Percentiles rank a stretch among this genome's conserved stretches.
Conservation (phyloP, 1,139 yeast genomes). For the Tardiomyces depauwii region DNA sequence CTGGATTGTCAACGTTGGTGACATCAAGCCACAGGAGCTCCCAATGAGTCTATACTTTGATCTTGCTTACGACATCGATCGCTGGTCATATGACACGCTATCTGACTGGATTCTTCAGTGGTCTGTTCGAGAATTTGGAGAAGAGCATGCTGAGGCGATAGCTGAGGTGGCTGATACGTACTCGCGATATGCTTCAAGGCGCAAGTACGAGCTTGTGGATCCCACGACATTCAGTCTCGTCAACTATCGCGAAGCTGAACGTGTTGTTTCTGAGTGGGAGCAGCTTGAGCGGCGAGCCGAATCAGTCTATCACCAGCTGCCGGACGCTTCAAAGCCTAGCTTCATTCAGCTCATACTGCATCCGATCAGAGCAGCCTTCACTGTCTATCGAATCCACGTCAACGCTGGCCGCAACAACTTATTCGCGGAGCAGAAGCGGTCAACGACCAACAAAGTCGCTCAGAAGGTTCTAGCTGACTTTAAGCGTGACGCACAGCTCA, state of each 20-base stretch:
- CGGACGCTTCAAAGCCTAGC: constrained; percentile 5
- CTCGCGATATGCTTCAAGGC: constrained; percentile 10
- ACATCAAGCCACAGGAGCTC: constrained; percentile 12
- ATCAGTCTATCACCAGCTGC: not conserved
- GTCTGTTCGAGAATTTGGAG: constrained; percentile 10
- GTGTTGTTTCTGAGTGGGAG: constrained; percentile 7
- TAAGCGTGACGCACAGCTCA: constrained; percentile 7
- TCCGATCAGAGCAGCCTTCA: constrained; percentile 10
- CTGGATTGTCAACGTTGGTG: constrained; percentile 15
- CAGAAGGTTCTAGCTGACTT: constrained; percentile 6
- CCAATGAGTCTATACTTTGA: constrained; percentile 12
- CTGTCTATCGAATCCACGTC: constrained; percentile 9
- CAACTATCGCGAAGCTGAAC: constrained; percentile 12
- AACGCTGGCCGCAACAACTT: constrained; percentile 9
- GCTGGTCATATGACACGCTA: constrained; percentile 8
- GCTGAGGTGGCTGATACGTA: constrained; percentile 9
- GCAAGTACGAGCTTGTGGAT: constrained; percentile 12
- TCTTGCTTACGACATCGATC: constrained; percentile 11
- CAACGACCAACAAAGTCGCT: constrained; percentile 8
- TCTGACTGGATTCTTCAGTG: constrained; percentile 9
- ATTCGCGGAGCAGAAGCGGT: constrained; percentile 10
- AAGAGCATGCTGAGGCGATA: constrained; percentile 7
- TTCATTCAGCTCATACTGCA: constrained; percentile 10
- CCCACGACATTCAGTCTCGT: constrained; percentile 6
- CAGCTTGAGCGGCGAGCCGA: constrained; percentile 1